Evolutionary conservation across 306 rosid species (phyloP).

Genomic region (Mimosa pudica): DNA sequence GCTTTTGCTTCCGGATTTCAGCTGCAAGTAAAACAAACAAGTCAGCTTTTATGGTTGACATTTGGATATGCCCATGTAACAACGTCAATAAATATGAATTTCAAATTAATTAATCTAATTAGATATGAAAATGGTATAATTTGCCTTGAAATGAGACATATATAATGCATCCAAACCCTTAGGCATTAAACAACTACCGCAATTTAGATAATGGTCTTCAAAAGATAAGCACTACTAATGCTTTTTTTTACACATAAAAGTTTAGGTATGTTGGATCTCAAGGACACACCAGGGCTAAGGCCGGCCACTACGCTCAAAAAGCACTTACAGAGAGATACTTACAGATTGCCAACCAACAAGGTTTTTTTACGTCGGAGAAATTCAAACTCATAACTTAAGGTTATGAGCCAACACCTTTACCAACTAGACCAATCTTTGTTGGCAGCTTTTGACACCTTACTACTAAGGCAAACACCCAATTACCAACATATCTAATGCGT

Average conservation of each 20-base stretch:
- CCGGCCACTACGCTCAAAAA: too few relatives aligned
- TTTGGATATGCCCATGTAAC: constrained; percentile 3
- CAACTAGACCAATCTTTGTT: too few relatives aligned
- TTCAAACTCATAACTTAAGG: too few relatives aligned
- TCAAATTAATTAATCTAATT: not conserved
- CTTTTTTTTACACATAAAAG: too few relatives aligned
- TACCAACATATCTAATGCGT: not conserved
- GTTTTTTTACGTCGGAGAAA: too few relatives aligned
- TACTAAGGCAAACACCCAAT: not conserved
- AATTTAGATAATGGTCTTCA: constrained; percentile 10
- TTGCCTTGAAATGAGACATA: too few relatives aligned
- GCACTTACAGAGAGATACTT: too few relatives aligned
- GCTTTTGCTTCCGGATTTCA: constrained; percentile 69
- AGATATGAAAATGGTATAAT: not conserved
- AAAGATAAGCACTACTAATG: not conserved
- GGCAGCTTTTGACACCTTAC: not conserved
- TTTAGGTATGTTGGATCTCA: too few relatives aligned
- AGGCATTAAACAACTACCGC: constrained; percentile 8
- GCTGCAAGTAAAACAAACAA: constrained; percentile 51
- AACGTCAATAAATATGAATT: not conserved
- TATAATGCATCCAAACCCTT: not conserved
- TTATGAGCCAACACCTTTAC: too few relatives aligned
- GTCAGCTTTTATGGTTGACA: constrained; percentile 30
- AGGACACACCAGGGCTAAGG: too few relatives aligned
- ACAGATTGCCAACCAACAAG: too few relatives aligned